Evolutionary conservation across 2,329 filamentous ascomycete genomes (phyloP).

Genomic region (Cadophora luteo-olivacea): DNA sequence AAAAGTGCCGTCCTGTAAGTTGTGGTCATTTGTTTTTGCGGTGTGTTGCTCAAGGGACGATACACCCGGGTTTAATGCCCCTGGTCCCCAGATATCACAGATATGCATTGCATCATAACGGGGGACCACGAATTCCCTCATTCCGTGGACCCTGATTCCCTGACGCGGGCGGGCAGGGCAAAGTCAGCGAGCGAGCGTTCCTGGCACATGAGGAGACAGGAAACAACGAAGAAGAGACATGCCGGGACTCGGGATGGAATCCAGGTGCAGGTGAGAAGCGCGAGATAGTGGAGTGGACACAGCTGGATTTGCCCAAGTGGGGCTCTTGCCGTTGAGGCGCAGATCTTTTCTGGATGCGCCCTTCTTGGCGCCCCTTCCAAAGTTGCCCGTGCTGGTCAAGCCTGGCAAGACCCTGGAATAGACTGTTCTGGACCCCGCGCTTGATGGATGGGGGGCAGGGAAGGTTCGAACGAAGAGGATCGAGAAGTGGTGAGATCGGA

Average conservation of each 20-base stretch:
- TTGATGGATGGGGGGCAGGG: not conserved
- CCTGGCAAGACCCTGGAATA: conserved; percentile 3
- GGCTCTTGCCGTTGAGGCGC: conserved; percentile 7
- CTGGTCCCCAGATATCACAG: not conserved
- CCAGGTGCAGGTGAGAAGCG: not conserved
- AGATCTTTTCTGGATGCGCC: not conserved
- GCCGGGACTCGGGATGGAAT: not conserved
- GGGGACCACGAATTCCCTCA: conserved; percentile 4
- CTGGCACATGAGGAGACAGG: not conserved
- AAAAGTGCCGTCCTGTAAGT: not conserved
- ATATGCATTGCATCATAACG: not conserved
- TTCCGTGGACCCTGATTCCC: conserved; percentile 9
- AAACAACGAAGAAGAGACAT: not conserved
- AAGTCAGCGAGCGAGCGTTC: not conserved
- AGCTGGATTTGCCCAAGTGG: not conserved
- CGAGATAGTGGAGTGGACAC: not conserved
- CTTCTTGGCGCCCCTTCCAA: not conserved
- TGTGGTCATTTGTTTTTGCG: not conserved
- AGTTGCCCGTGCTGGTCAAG: not conserved
- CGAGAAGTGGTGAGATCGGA: conserved; percentile 4
- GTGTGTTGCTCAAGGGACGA: not conserved
- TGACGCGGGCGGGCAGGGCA: not conserved
- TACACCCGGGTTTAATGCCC: not conserved
- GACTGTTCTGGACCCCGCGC: conserved; percentile 6
- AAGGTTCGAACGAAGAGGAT: not conserved